phyloP scores from a whole-genome alignment of 225 moss, liverwort and hornwort genomes.

The Sphagnum tenellum region DNA sequence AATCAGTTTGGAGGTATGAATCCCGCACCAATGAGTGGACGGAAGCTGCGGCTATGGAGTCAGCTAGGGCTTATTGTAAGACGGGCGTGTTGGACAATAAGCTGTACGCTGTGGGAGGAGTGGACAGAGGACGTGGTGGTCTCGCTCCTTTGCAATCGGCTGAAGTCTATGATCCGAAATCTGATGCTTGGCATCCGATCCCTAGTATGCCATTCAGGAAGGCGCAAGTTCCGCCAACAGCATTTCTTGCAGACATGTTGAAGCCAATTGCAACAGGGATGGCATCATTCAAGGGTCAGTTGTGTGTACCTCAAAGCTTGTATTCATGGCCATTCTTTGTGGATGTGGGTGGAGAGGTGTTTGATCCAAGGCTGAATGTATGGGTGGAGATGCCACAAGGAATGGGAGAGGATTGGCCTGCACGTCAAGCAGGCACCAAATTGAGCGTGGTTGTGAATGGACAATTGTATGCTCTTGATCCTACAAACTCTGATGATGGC shows the following conservation, averaged over 20 bases:
- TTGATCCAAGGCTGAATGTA: slow-evolving; percentile 59
- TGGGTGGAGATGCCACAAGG: slow-evolving; percentile 94
- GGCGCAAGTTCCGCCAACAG: slow-evolving; percentile 82
- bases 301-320: slow-evolving; percentile 88
- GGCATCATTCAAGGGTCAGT: slow-evolving; percentile 77
- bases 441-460: slow-evolving; percentile 88
- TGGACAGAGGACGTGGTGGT: slow-evolving; percentile 84
- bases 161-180: slow-evolving; percentile 81
- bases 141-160: slow-evolving; percentile 89
- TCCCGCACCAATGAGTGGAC: slow-evolving; percentile 78
- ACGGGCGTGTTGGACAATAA: slow-evolving; percentile 84
- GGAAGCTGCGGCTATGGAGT: slow-evolving; percentile 77
- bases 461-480: slow-evolving; percentile 86
- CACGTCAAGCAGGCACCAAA: slow-evolving; percentile 95
- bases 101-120: slow-evolving; percentile 89
- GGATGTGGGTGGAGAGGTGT: slow-evolving; percentile 94
- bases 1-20: slow-evolving; percentile 87
- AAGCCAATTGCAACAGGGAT: slow-evolving; percentile 98
- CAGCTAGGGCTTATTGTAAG: slow-evolving; percentile 92
- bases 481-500: slow-evolving; percentile 90
- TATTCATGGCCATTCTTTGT: slow-evolving; percentile 99
- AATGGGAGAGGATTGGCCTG: slow-evolving; percentile 99
- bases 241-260: slow-evolving; percentile 91
- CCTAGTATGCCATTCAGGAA: slow-evolving; percentile 90
- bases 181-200: slow-evolving; percentile 87